phyloP scores from a whole-genome alignment of 495 filamentous ascomycete species.

The Xylaria palmicola region DNA sequence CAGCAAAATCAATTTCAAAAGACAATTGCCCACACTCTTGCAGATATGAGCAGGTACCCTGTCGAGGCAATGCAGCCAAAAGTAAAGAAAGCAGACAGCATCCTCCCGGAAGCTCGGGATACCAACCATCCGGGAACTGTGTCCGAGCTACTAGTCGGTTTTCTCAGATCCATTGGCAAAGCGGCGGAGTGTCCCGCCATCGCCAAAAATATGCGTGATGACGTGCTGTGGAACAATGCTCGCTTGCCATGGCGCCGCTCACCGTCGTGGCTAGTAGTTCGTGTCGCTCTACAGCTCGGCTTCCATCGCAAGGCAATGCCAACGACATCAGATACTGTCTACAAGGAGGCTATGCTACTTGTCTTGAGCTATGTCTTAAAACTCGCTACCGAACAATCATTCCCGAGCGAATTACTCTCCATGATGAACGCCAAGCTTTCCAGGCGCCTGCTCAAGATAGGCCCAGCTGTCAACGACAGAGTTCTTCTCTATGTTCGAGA shows the following conservation, averaged over 20 bases:
- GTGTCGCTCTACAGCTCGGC: slow-evolving; percentile 49
- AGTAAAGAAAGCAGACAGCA: slow-evolving; percentile 37
- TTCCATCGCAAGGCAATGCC: background rate
- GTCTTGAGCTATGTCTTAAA: slow-evolving; percentile 44
- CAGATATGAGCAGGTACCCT: slow-evolving; percentile 40
- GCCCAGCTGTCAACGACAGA: background rate
- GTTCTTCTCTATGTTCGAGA: background rate
- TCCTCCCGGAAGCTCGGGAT: slow-evolving; percentile 50
- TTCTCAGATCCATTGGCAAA: slow-evolving; percentile 44
- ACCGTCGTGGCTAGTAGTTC: slow-evolving; percentile 56
- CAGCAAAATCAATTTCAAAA: slow-evolving; percentile 33
- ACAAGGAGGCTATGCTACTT: slow-evolving; percentile 58
- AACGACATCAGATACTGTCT: slow-evolving; percentile 23
- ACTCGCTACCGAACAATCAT: background rate
- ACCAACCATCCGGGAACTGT: slow-evolving; percentile 52
- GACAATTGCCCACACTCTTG: slow-evolving; percentile 41
- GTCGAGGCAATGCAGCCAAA: slow-evolving; percentile 39
- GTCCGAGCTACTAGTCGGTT: slow-evolving; percentile 49
- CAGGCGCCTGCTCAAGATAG: slow-evolving; percentile 48
- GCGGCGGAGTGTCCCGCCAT: slow-evolving; percentile 31
- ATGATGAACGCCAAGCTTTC: slow-evolving; percentile 52
- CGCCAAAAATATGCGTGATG: slow-evolving; percentile 58
- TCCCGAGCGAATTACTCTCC: slow-evolving; percentile 34
- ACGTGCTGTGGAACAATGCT: slow-evolving; percentile 49
- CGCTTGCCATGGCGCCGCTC: slow-evolving; percentile 55